Percentiles rank a stretch among this genome's conserved stretches.
phyloP scores from a whole-genome alignment of 2,329 filamentous ascomycete genomes.

The Talaromyces sp. region DNA sequence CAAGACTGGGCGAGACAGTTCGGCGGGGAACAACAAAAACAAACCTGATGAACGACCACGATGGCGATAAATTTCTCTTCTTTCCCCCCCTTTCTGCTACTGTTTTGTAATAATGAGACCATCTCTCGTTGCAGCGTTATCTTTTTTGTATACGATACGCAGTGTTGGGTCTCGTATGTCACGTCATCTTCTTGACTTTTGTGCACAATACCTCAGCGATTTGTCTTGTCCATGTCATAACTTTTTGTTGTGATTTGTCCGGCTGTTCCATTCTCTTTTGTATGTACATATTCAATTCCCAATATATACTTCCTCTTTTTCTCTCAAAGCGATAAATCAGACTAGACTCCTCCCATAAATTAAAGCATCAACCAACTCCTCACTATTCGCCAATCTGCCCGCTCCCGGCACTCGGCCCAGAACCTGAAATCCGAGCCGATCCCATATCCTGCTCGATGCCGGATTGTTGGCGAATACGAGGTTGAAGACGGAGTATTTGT shows the following conservation, averaged over 20 bases:
- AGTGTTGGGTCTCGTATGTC: not conserved
- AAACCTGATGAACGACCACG: slow-evolving; percentile 34
- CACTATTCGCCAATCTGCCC: slow-evolving; percentile 34
- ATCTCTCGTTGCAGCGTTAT: not conserved
- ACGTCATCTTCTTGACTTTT: not conserved
- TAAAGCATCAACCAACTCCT: slow-evolving; percentile 38
- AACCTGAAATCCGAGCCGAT: slow-evolving; percentile 35
- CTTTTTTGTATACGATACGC: not conserved
- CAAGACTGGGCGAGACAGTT: slow-evolving; percentile 22
- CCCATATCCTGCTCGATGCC: slow-evolving; percentile 39
- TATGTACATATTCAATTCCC: slow-evolving; percentile 15
- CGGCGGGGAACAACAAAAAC: slow-evolving; percentile 17
- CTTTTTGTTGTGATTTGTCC: not conserved
- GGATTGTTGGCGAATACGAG: slow-evolving; percentile 40
- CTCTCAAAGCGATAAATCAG: not conserved
- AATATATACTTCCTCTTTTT: slow-evolving; percentile 5
- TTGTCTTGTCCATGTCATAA: not conserved
- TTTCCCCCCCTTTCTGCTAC: not conserved
- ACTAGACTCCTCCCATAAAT: slow-evolving; percentile 35
- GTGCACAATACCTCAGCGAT: slow-evolving; percentile 8
- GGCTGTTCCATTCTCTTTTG: not conserved
- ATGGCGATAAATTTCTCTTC: slow-evolving; percentile 30
- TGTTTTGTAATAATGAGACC: not conserved
- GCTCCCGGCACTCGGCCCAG: slow-evolving; percentile 38
- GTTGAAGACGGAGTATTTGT: slow-evolving; percentile 42